Evolutionary conservation across 2,329 filamentous ascomycete species (phyloP).

Genomic region (Pseudogymnoascus sp.): DNA sequence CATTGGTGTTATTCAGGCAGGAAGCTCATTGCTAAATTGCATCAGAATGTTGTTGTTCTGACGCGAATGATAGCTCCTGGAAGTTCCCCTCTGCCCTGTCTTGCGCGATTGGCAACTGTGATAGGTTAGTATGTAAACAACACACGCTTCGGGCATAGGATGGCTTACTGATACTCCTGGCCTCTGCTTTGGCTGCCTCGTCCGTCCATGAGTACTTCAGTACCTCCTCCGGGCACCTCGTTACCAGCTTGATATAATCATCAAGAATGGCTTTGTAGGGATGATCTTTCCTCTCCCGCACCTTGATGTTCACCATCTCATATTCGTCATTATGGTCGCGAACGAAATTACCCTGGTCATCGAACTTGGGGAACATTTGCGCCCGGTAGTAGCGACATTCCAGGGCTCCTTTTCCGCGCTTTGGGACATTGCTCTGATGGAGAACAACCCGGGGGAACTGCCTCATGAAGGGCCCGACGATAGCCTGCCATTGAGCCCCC

Average conservation of each 20-base stretch:
- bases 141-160: neutral
- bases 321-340: neutral
- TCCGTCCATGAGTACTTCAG: conserved; percentile 4
- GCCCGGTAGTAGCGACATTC: conserved; percentile 9
- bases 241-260: conserved; percentile 2
- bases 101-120: conserved; percentile 6
- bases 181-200: neutral
- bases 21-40: neutral
- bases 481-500: neutral
- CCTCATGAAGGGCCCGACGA: neutral
- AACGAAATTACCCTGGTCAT: conserved; percentile 4
- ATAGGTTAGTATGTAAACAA: neutral
- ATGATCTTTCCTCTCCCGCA: neutral
- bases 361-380: neutral
- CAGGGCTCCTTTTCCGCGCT: neutral
- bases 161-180: neutral
- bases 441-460: neutral
- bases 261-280: neutral
- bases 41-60: neutral
- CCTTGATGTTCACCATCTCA: neutral
- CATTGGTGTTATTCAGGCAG: neutral
- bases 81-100: neutral
- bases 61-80: neutral
- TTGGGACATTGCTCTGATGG: neutral
- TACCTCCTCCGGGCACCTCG: neutral